These are phyloP conservation scores for Dothideomycetes sp. DNA, from an alignment of 2,329 filamentous ascomycete species.

Conservation along the genomic window DNA sequence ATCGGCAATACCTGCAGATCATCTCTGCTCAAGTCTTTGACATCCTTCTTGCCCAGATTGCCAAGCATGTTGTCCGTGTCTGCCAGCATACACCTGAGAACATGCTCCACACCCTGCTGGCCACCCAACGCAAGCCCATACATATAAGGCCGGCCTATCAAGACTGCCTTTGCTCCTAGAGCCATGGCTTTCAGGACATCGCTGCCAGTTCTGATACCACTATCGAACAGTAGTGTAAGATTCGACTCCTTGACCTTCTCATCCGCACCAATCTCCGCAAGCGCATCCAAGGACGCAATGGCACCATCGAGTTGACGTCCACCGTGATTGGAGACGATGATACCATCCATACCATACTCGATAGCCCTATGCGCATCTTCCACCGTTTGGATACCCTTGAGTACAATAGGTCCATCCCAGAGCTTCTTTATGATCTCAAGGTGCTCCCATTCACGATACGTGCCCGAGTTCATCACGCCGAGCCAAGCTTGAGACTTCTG, in stretches of 20 bases:
- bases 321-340: conserved; percentile 40
- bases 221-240: conserved; percentile 36
- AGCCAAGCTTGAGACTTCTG: conserved; percentile 33
- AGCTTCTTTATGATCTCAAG: conserved; percentile 42
- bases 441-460: conserved; percentile 45
- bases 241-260: conserved; percentile 21
- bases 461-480: conserved; percentile 34
- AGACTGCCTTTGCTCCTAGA: conserved; percentile 46
- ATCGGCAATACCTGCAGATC: background rate
- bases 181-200: conserved; percentile 42
- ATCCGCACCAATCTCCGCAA: conserved; percentile 49
- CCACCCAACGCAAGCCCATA: conserved; percentile 47
- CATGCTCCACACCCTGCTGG: conserved; percentile 39
- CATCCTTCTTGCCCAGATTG: background rate
- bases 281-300: conserved; percentile 39
- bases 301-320: conserved; percentile 42
- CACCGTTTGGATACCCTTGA: conserved; percentile 29
- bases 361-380: conserved; percentile 30
- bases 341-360: conserved; percentile 31
- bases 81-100: conserved; percentile 8
- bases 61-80: background rate
- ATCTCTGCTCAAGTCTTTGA: background rate
- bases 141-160: conserved; percentile 47
- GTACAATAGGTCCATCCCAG: conserved; percentile 40
- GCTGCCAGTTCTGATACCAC: conserved; percentile 36